Conservation (phyloP, 75 land plant genomes). For the Larix kaempferi region DNA sequence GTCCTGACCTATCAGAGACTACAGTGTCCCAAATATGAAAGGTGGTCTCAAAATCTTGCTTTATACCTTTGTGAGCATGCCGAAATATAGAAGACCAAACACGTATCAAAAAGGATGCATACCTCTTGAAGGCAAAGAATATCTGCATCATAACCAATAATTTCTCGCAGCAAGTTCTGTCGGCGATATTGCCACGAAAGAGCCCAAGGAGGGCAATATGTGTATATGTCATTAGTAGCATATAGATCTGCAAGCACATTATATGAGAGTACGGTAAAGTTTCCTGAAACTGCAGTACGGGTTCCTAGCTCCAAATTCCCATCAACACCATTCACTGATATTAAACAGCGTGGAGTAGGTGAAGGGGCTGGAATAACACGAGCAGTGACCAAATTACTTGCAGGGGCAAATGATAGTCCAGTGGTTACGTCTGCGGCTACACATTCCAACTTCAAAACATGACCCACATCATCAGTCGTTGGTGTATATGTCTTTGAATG, state of each 20-base stretch:
- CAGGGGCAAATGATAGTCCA: constrained; percentile 35
- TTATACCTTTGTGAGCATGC: not conserved
- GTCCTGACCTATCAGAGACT: not conserved
- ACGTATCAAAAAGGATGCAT: constrained; percentile 57
- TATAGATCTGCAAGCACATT: constrained; percentile 71
- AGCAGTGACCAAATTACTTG: constrained; percentile 38
- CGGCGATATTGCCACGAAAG: constrained; percentile 79
- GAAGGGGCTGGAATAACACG: constrained; percentile 82
- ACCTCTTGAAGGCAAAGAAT: constrained; percentile 80
- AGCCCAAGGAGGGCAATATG: constrained; percentile 89
- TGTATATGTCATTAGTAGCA: constrained; percentile 61
- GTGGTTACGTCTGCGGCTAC: constrained; percentile 56
- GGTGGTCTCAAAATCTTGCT: not conserved
- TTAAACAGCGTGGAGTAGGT: constrained; percentile 62
- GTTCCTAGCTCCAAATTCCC: constrained; percentile 48
- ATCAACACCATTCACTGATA: constrained; percentile 54
- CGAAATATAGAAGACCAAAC: constrained; percentile 17
- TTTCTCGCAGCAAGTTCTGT: constrained; percentile 69
- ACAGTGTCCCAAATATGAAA: not conserved
- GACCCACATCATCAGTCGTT: constrained; percentile 73
- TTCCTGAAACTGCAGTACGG: constrained; percentile 45
- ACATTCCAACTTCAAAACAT: constrained; percentile 82
- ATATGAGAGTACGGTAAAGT: constrained; percentile 80
- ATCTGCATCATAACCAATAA: constrained; percentile 69
- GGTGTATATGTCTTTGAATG: constrained; percentile 73